Evolutionary conservation across 164 flowering plant species (phyloP), one percentile per base, ranked within the genome.

Genomic region (Protea cynaroides): DNA sequence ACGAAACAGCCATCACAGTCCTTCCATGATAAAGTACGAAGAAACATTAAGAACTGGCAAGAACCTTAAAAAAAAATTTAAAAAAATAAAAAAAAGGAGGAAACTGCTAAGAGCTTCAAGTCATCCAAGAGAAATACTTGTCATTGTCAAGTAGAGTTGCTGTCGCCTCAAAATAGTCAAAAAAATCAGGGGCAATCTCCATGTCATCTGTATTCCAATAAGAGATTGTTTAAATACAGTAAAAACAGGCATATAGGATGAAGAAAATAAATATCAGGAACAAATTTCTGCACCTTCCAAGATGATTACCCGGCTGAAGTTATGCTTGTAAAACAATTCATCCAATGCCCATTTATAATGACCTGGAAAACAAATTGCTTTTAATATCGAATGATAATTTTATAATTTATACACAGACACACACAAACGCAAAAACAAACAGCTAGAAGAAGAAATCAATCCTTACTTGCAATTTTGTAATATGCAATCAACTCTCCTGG

Each of bases 291-390:
- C 71, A 95, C 99, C 99, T 89, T 95, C 99, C 69, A 92, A 93
- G 75, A 92, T 90, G 71, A 92, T 86, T 22, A 88, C 96, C 63
- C 91, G 78, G 64, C 71, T 78, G 74, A 92, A 95, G 60, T 88
- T 88, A 72, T 87, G 88, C 70, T 84, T 82, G 81, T 80, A 76
- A 78, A 95, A 95, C 74, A 95, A 75, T 63, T 81, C 72, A 78
- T 95, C 96, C 79, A 95, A 62, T 64, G 91, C 90, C 92, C 98
- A 92, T 67, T 90, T 92, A 86, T 92, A 92, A 78, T 92, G 98
- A 78, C 92, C 98, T 92, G 69, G 29, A 58, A 63, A 67, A 59
- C 0, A 58, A 68, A 56, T 38, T 38, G 29, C 23, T 12, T 51
- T 52, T 24, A 71, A 59, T 25, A 37, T 40, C 58, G 53, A 64